A percentile compares a stretch with the other conserved stretches of the same genome.
These are phyloP conservation scores for Saccharomyces pastorianus DNA, from an alignment of 1,139 yeast species.

Conservation along the genomic window DNA sequence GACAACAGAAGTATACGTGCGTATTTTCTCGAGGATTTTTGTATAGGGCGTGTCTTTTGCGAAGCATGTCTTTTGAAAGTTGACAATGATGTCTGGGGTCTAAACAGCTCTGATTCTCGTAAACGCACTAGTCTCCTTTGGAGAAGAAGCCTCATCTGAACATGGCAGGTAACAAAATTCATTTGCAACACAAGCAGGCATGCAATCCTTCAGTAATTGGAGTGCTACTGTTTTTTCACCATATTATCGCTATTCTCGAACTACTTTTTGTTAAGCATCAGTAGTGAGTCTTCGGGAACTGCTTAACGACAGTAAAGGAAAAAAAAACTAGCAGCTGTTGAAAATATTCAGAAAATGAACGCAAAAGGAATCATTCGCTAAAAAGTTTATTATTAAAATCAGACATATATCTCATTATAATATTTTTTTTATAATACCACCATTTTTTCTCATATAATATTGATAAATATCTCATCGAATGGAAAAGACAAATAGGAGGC, in stretches of 20 bases:
- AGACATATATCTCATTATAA: neutral
- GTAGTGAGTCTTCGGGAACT: neutral
- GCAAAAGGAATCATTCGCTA: neutral
- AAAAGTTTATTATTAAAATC: too few species aligned
- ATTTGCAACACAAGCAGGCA: neutral
- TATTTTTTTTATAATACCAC: neutral
- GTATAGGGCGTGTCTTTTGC: neutral
- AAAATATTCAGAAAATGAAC: neutral
- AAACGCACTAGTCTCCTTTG: neutral
- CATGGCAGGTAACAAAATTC: neutral
- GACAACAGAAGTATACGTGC: constrained; percentile 12
- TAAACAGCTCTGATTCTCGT: neutral
- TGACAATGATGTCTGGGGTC: neutral
- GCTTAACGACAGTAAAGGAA: neutral
- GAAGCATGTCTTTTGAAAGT: constrained; percentile 2
- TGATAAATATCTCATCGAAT: neutral
- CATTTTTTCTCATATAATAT: neutral
- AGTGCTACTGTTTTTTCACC: neutral
- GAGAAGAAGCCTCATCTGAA: neutral
- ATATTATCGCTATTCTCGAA: neutral
- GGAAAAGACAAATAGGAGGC: neutral
- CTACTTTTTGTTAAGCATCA: neutral
- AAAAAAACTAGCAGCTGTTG: neutral
- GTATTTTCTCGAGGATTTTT: constrained; percentile 11
- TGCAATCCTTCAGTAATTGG: neutral